These are phyloP conservation scores for Suhomyces kilbournensis DNA, from an alignment of 805 yeast species.

Conservation along the genomic window DNA sequence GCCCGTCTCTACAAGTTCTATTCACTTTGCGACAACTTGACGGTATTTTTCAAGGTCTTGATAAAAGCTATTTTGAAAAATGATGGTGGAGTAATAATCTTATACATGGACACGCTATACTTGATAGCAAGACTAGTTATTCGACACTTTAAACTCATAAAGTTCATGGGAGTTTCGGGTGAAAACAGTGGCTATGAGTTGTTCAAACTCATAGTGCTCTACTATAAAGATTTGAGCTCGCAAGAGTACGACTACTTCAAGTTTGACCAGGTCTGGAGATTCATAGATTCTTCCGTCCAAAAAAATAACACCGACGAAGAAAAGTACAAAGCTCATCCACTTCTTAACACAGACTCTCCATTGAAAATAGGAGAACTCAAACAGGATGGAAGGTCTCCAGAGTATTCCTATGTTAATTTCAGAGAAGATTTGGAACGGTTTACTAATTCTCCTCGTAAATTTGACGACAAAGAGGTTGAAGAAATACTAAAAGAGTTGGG, in stretches of 20 bases:
- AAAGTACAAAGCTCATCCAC: conserved; percentile 3
- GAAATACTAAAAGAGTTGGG: background rate
- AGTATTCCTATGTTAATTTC: conserved; percentile 18
- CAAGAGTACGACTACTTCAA: conserved; percentile 34
- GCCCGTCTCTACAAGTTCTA: conserved; percentile 33
- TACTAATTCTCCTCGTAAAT: conserved; percentile 7
- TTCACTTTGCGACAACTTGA: conserved; percentile 36
- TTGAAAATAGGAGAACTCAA: conserved; percentile 24
- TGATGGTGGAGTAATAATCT: conserved; percentile 39
- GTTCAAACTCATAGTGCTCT: conserved; percentile 30
- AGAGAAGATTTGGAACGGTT: conserved; percentile 25
- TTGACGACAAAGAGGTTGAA: background rate
- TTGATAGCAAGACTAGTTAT: conserved; percentile 30
- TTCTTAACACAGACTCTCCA: conserved; percentile 28
- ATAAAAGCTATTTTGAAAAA: conserved; percentile 33
- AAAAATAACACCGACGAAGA: conserved; percentile 14
- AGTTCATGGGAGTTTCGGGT: conserved; percentile 23
- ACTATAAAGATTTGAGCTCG: conserved; percentile 31
- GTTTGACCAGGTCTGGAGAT: conserved; percentile 34
- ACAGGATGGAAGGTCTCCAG: conserved; percentile 16
- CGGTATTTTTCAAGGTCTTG: conserved; percentile 39
- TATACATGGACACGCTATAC: conserved; percentile 41
- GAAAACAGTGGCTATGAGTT: conserved; percentile 26
- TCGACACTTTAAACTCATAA: conserved; percentile 32
- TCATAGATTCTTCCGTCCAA: conserved; percentile 27